phyloP scores from a whole-genome alignment of 2,329 filamentous ascomycete genomes.

The Sordariomycetes sp. region DNA sequence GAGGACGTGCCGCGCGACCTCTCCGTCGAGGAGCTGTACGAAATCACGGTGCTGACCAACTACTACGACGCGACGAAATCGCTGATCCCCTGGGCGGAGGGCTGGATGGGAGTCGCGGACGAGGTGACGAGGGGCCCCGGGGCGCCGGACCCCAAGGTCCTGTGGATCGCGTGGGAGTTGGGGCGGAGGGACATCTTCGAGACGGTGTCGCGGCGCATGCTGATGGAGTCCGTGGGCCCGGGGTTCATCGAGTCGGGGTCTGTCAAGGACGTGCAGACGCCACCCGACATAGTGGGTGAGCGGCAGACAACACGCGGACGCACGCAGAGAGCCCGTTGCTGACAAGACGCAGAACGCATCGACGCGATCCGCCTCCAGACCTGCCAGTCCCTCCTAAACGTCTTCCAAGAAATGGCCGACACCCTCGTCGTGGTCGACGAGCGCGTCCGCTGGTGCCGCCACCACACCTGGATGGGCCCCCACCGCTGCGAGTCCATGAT shows the following conservation, averaged over 20 bases:
- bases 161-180: constrained; percentile 19
- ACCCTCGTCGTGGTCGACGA: constrained; percentile 15
- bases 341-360: constrained; percentile 8
- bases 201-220: constrained; percentile 10
- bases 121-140: constrained; percentile 8
- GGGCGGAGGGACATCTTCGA: constrained; percentile 12
- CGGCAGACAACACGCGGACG: too few species aligned
- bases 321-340: not conserved
- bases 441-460: constrained; percentile 17
- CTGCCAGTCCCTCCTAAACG: constrained; percentile 12
- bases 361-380: constrained; percentile 10
- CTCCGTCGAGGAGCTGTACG: constrained; percentile 12
- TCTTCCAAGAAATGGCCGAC: constrained; percentile 12
- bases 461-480: constrained; percentile 18
- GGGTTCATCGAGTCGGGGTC: not conserved
- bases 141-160: constrained; percentile 10
- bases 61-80: constrained; percentile 16
- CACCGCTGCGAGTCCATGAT: constrained; percentile 23
- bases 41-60: constrained; percentile 14
- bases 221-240: constrained; percentile 9
- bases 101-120: constrained; percentile 8
- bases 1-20: constrained; percentile 12
- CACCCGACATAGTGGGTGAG: constrained; percentile 11
- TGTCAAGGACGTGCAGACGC: constrained; percentile 6
- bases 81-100: constrained; percentile 13